Evolutionary conservation across 805 yeast genomes (phyloP).

Genomic region (Ogataea dorogensis): DNA sequence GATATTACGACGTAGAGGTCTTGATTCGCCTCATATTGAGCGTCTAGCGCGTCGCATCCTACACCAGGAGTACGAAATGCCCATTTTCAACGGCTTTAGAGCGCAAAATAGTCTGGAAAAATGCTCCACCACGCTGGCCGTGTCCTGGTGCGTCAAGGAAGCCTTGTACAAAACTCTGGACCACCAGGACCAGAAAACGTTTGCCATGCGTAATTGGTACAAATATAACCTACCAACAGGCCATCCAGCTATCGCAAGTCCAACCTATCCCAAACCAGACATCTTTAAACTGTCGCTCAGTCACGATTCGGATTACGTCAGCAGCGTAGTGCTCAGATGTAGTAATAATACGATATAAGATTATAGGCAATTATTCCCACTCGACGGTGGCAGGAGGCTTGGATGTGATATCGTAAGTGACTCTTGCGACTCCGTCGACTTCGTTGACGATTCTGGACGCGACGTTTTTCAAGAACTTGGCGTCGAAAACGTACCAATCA

Average conservation of each 20-base stretch:
- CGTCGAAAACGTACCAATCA: constrained; percentile 96
- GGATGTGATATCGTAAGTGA: constrained; percentile 96
- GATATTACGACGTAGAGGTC: constrained; percentile 38
- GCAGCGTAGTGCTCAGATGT: constrained; percentile 48
- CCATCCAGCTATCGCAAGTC: constrained; percentile 42
- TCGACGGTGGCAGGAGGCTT: constrained; percentile 99
- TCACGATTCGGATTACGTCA: constrained; percentile 62
- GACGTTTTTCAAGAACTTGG: constrained; percentile 85
- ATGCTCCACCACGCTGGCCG: constrained; percentile 44
- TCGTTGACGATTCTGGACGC: constrained; percentile 97
- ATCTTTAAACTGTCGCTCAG: constrained; percentile 54
- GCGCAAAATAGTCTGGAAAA: constrained; percentile 22
- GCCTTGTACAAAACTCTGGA: constrained; percentile 66
- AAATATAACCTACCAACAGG: constrained; percentile 39
- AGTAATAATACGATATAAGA: not conserved
- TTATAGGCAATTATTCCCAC: constrained; percentile 84
- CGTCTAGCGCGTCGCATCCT: constrained; percentile 49
- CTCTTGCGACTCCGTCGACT: constrained; percentile 98
- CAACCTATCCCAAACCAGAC: constrained; percentile 37
- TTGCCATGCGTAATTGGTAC: constrained; percentile 62
- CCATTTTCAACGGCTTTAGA: constrained; percentile 28
- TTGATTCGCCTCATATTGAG: constrained; percentile 33
- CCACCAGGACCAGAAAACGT: constrained; percentile 45
- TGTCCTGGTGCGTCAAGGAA: constrained; percentile 73
- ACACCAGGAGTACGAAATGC: constrained; percentile 44